Conservation (phyloP, 306 rosid genomes). For the Vigna radiata region DNA sequence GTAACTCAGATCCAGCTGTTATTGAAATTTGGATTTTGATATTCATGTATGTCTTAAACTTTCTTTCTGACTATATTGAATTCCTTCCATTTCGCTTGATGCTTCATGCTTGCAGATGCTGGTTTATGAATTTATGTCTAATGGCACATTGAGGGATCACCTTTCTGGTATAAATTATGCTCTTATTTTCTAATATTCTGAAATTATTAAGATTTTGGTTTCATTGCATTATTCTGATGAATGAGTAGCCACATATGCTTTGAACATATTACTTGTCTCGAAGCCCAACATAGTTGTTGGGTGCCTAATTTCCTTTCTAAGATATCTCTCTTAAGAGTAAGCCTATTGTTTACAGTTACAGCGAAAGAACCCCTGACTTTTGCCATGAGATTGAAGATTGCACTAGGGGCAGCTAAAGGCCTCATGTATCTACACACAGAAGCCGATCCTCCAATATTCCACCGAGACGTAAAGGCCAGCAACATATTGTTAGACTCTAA, state of each 20-base stretch:
- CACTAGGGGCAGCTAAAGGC: conserved; percentile 89
- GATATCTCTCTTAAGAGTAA: conserved; percentile 19
- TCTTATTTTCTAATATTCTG: conserved; percentile 30
- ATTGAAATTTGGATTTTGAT: conserved; percentile 18
- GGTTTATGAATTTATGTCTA: conserved; percentile 90
- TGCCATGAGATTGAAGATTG: conserved; percentile 73
- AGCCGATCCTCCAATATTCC: conserved; percentile 99
- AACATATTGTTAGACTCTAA: conserved; percentile 87
- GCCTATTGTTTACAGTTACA: conserved; percentile 53
- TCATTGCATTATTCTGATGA: conserved; percentile 19
- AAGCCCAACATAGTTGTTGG: background rate
- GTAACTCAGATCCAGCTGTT: background rate
- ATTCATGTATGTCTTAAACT: background rate
- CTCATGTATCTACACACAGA: conserved; percentile 87
- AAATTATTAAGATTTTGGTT: background rate
- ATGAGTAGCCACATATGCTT: conserved; percentile 3
- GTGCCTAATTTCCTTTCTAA: conserved; percentile 13
- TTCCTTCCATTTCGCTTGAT: conserved; percentile 34
- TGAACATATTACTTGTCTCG: conserved; percentile 17
- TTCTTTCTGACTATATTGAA: conserved; percentile 24
- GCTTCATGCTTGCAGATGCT: conserved; percentile 80
- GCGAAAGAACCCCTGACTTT: conserved; percentile 70
- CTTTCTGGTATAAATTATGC: conserved; percentile 71
- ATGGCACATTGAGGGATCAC: conserved; percentile 91
- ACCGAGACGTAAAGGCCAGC: conserved; percentile 95